Base-by-base conservation (phyloP, 2,329 filamentous ascomycete species). In the Gaeumannomyces tritici region DNA sequence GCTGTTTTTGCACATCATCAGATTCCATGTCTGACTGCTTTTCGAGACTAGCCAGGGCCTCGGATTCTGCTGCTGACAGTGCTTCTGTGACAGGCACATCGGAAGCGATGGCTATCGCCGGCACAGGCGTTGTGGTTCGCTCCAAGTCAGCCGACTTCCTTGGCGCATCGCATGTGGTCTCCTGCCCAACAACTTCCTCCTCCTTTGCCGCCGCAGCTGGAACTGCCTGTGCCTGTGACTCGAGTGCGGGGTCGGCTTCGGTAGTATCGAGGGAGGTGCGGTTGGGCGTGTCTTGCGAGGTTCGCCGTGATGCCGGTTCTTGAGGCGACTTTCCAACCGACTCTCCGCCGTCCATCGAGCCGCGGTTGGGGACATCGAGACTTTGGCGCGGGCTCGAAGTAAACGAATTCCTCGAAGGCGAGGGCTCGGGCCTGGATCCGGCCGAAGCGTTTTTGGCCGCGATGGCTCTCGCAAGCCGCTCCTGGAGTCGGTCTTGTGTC, bases 381-480 rank as follows among this genome's bases (percentile, higher is more conserved):
- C 77, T 79, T 61, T 74, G 73, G 35, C 77, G 76, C 12, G 77
- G 77, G 60, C 76, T 79, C 2, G 70, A 72, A 33, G 70, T 70
- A 15, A 72, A 67, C 8, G 76, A 75, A 9, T 70, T 79, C 58
- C 80, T 81, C 9, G 79, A 64, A 2, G 67, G 77, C 29, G 81
- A 74, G 65, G 76, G 74, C 62, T 75, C 78, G 31, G 77, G 78
- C 33, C 78, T 71, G 62, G 33, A 26, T n/a, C 77, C 72, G n/a
- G 79, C 76, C 63, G 69, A 64, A 31, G 61, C 65, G 42, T 81
- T 83, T 70, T 89, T 91, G 64, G 88, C 88, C 3, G 88, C 91
- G 69, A 97, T 85, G 33, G 93, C 95, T 70, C 91, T 90, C 33
- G 93, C 93, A 64, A 99, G 81, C 65, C 92, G 84, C 72, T 96